Evolutionary conservation across 2,329 filamentous ascomycete genomes (phyloP).

Genomic region (Aspergillus niger): DNA sequence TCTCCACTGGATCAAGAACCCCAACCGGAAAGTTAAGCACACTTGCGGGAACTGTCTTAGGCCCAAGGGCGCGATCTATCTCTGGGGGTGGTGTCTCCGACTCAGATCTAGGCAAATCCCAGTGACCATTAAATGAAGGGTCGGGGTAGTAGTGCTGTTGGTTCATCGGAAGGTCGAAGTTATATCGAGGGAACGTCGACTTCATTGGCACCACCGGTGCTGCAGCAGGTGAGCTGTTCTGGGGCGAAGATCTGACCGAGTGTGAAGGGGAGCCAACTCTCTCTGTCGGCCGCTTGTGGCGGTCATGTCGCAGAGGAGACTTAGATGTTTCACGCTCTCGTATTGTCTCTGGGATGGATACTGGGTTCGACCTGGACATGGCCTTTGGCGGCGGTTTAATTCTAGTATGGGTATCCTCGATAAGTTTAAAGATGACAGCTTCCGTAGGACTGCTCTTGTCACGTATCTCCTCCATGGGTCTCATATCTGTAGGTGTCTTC

Average conservation of each 20-base stretch:
- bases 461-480: conserved; percentile 34
- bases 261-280: not conserved
- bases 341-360: conserved; percentile 14
- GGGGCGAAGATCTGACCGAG: conserved; percentile 16
- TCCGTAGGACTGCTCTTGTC: conserved; percentile 35
- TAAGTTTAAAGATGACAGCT: conserved; percentile 41
- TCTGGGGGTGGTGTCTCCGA: conserved; percentile 38
- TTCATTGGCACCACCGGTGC: conserved; percentile 43
- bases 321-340: conserved; percentile 19
- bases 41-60: conserved; percentile 47
- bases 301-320: conserved; percentile 16
- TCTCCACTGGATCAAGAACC: conserved; percentile 35
- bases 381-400: conserved; percentile 30
- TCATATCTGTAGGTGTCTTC: conserved; percentile 27
- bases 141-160: conserved; percentile 42
- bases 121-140: conserved; percentile 18
- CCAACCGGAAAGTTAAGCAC: conserved; percentile 45
- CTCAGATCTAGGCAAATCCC: conserved; percentile 24
- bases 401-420: conserved; percentile 36
- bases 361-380: conserved; percentile 21
- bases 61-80: conserved; percentile 39
- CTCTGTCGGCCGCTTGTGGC: not conserved
- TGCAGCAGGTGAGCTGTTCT: conserved; percentile 23
- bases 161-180: conserved; percentile 39
- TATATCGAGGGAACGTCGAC: conserved; percentile 50